Percentiles rank a stretch among this genome's conserved stretches.
Conservation (phyloP, 306 rosid species). For the Argentina anserina region DNA sequence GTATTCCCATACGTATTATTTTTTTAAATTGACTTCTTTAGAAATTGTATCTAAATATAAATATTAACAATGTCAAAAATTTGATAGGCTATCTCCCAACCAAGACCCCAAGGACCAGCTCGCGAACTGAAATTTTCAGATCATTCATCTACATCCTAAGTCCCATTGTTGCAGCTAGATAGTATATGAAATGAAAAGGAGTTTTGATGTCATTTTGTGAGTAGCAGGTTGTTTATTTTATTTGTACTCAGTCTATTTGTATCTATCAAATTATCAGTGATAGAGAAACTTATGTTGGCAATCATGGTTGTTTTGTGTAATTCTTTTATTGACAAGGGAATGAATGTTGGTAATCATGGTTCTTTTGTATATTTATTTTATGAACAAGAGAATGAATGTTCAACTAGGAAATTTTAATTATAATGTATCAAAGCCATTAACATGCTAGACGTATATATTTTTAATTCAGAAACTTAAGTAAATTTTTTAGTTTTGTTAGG, state of each 20-base stretch:
- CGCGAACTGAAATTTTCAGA: neutral
- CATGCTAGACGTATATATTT: too few relatives aligned
- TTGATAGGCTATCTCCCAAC: neutral
- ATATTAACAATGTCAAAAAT: neutral
- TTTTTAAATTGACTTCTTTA: neutral
- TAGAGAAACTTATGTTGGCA: neutral
- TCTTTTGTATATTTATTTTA: too few relatives aligned
- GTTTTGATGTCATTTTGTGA: neutral
- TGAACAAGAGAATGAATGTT: too few relatives aligned
- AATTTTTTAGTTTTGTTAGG: too few relatives aligned
- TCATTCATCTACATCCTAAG: neutral
- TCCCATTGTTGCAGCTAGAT: neutral
- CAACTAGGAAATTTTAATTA: too few relatives aligned
- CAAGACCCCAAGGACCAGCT: neutral
- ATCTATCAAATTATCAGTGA: neutral
- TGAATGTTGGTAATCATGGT: too few relatives aligned
- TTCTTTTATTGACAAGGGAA: too few relatives aligned
- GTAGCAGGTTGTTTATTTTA: neutral
- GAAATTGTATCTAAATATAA: neutral
- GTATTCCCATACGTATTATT: too few relatives aligned
- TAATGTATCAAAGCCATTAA: too few relatives aligned
- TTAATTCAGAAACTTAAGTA: too few relatives aligned
- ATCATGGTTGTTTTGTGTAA: too few relatives aligned
- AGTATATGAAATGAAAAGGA: neutral
- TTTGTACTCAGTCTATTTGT: neutral